Conservation (phyloP, 805 yeast genomes). For the Zygotorulaspora chibaensis region DNA sequence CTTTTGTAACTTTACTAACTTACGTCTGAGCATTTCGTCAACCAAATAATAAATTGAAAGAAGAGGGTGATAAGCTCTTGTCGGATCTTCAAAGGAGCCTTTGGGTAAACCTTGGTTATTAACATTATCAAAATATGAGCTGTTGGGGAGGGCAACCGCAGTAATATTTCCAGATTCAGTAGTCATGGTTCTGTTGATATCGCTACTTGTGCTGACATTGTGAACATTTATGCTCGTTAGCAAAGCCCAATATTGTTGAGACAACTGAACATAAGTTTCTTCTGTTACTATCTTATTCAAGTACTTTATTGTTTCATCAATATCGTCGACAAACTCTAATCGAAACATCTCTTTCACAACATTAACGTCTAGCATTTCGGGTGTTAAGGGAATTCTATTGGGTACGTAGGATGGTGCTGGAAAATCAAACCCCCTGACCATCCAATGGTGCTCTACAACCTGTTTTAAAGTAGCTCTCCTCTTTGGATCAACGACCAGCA, state of each 20-base stretch:
- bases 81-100: conserved; percentile 59
- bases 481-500: conserved; percentile 87
- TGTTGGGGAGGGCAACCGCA: neutral
- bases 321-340: conserved; percentile 69
- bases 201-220: conserved; percentile 11
- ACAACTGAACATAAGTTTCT: conserved; percentile 47
- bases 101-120: conserved; percentile 2
- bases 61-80: conserved; percentile 82
- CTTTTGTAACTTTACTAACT: conserved; percentile 46
- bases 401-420: conserved; percentile 72
- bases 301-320: conserved; percentile 51
- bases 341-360: conserved; percentile 73
- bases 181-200: conserved; percentile 9
- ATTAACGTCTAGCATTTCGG: conserved; percentile 39
- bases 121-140: conserved; percentile 2
- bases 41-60: conserved; percentile 83
- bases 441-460: conserved; percentile 90
- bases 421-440: conserved; percentile 79
- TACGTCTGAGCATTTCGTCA: conserved; percentile 74
- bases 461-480: conserved; percentile 76
- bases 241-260: conserved; percentile 29
- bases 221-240: conserved; percentile 14
- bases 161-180: conserved; percentile 5
- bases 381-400: conserved; percentile 60
- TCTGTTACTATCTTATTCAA: conserved; percentile 57